These are phyloP conservation scores for Daedalea quercina DNA, from an alignment of 768 basidiomycete species.

Conservation along the genomic window DNA sequence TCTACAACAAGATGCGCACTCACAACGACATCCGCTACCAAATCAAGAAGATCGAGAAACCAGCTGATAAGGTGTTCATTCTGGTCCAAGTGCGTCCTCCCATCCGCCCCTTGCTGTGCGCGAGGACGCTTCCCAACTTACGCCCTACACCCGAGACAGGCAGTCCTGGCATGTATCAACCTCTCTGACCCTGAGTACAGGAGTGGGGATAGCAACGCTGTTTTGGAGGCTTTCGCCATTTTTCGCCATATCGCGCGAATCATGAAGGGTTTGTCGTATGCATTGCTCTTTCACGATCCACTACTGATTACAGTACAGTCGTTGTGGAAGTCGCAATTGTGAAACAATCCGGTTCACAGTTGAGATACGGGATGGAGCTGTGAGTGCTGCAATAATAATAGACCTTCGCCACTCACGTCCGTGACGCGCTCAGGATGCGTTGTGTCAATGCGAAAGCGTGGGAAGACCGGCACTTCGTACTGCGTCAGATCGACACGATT, in stretches of 20 bases:
- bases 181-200: slow-evolving; percentile 66
- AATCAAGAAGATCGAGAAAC: slow-evolving; percentile 61
- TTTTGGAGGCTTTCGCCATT: slow-evolving; percentile 60
- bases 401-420: not conserved
- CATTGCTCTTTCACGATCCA: slow-evolving; percentile 1
- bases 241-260: slow-evolving; percentile 77
- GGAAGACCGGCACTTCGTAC: slow-evolving; percentile 81
- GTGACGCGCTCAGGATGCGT: slow-evolving; percentile 45
- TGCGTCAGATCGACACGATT: slow-evolving; percentile 84
- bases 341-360: slow-evolving; percentile 55
- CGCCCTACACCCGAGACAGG: slow-evolving; percentile 33
- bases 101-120: not conserved
- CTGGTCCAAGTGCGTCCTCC: slow-evolving; percentile 74
- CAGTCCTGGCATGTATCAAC: slow-evolving; percentile 65
- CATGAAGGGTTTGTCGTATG: slow-evolving; percentile 48
- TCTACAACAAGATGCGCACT: slow-evolving; percentile 60
- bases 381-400: slow-evolving; percentile 24
- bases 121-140: not conserved
- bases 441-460: slow-evolving; percentile 81
- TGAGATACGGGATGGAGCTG: slow-evolving; percentile 74
- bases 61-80: slow-evolving; percentile 73
- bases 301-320: slow-evolving; percentile 34
- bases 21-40: slow-evolving; percentile 79
- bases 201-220: slow-evolving; percentile 61
- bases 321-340: slow-evolving; percentile 71